Evolutionary conservation across 2,329 filamentous ascomycete genomes (phyloP), one percentile per base, ranked within the genome.

Genomic region (Colletotrichum sp.): DNA sequence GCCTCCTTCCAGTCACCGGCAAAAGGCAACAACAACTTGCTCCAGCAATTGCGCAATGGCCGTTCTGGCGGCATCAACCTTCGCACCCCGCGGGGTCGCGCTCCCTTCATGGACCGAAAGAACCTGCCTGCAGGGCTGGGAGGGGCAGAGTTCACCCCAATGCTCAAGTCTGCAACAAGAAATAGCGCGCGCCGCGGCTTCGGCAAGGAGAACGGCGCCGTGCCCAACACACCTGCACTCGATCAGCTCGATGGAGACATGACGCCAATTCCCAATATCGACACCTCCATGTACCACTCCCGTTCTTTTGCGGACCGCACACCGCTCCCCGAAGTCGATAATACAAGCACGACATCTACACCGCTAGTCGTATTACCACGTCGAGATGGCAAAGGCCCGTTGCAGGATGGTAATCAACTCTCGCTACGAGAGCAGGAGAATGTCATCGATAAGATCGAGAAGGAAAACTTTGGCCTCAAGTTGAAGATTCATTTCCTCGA

Each of bases 401-500:
- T 98, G 49, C 93, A 96, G 77, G 94, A 97, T 80, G 96, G 96
- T 24, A 98, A 98, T 80, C 94, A 98, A 82, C 90, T 98, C 80
- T 98, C 97, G 2, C 86, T 99, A 74, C 93, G 96, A 77, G 97
- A 99, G 83, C 97, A 99, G 84, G 97, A 99, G 85, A 96, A 95
- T 80, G 94, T 97, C 79, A 96, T 99, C 80, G 95, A 98, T 86
- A 95, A 95, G 82, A 96, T 99, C 80, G 96, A 98, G 83, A 99
- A 99, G 87, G 97, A 99, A 82, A 99, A 99, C 82, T 99, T 99
- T 83, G 95, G 95, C 28, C 89, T 99, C 70, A 99, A 99, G 85
- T 90, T 99, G 80, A 98, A 98, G 85, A 98, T 99, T 69, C 96
- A 99, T 84, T 99, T 98, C 83, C 90, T 99, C 72, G 96, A 99